Conservation (phyloP, 441 rosid species). For the Corymbia citriodora region DNA sequence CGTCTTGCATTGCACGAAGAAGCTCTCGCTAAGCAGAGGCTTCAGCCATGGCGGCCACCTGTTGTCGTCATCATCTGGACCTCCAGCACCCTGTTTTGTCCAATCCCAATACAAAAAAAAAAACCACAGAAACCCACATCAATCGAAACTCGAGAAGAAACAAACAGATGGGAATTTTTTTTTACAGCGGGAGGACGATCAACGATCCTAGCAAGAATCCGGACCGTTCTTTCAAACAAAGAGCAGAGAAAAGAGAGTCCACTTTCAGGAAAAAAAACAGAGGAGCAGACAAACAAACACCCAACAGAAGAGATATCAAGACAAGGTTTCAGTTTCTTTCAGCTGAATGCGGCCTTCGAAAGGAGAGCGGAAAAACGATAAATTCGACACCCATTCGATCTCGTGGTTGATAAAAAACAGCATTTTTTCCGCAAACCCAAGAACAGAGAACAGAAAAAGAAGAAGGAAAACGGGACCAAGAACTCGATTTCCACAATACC, state of each 20-base stretch:
- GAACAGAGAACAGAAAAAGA: not conserved
- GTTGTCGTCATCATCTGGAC: constrained; percentile 23
- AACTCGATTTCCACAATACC: not conserved
- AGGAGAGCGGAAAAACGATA: not conserved
- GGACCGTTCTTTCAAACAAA: not conserved
- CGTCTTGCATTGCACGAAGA: constrained; percentile 35
- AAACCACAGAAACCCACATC: not conserved
- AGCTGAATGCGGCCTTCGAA: not conserved
- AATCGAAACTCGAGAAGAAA: not conserved
- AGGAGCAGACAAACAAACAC: not conserved
- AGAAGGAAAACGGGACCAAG: not conserved
- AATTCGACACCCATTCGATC: not conserved
- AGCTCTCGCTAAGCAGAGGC: constrained; percentile 30
- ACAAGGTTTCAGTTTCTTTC: not conserved
- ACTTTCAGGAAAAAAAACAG: not conserved
- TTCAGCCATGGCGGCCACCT: constrained; percentile 42
- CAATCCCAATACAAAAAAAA: not conserved
- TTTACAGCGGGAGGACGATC: not conserved
- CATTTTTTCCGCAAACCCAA: not conserved
- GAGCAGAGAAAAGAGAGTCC: not conserved
- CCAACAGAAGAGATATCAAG: not conserved
- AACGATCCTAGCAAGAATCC: not conserved
- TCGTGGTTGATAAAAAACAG: not conserved
- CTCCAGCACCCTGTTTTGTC: constrained; percentile 25
- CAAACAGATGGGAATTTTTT: not conserved